Conservation (phyloP, 1,284 basidiomycete species). For the Phylloporus sp. region DNA sequence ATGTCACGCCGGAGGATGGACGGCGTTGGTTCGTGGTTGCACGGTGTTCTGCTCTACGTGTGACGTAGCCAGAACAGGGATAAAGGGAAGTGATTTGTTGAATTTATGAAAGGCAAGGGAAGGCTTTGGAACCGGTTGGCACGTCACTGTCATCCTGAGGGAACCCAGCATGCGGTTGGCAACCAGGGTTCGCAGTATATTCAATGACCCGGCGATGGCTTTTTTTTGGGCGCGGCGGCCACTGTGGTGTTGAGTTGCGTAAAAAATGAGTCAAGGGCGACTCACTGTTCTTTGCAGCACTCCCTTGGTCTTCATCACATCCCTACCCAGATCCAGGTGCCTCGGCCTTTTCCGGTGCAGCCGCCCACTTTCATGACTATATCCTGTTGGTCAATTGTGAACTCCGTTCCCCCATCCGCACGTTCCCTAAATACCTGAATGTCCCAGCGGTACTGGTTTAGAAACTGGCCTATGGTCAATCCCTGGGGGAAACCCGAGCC, state of each 20-base stretch:
- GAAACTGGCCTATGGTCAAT: conserved; percentile 78
- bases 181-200: too few relatives aligned
- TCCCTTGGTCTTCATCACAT: conserved; percentile 45
- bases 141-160: conserved; percentile 36
- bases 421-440: conserved; percentile 69
- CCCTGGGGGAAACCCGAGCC: too few relatives aligned
- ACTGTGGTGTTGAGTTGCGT: conserved; percentile 21
- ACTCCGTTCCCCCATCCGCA: conserved; percentile 52
- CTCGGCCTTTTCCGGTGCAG: conserved; percentile 58
- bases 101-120: conserved; percentile 62
- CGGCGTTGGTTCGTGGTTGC: conserved; percentile 34
- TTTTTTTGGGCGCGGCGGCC: conserved; percentile 58
- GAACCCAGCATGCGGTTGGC: conserved; percentile 51
- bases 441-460: conserved; percentile 75
- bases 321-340: conserved; percentile 34
- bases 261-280: too few relatives aligned
- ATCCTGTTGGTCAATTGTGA: conserved; percentile 65
- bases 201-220: conserved; percentile 47
- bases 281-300: conserved; percentile 65
- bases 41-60: conserved; percentile 47
- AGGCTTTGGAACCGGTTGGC: conserved; percentile 42
- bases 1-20: conserved; percentile 68
- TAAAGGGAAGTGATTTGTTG: conserved; percentile 29
- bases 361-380: conserved; percentile 76
- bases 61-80: conserved; percentile 41